A percentile compares a stretch with the other conserved stretches of the same genome.
These are phyloP conservation scores for Ramaria rubella DNA, from an alignment of 768 basidiomycete species.

Conservation along the genomic window DNA sequence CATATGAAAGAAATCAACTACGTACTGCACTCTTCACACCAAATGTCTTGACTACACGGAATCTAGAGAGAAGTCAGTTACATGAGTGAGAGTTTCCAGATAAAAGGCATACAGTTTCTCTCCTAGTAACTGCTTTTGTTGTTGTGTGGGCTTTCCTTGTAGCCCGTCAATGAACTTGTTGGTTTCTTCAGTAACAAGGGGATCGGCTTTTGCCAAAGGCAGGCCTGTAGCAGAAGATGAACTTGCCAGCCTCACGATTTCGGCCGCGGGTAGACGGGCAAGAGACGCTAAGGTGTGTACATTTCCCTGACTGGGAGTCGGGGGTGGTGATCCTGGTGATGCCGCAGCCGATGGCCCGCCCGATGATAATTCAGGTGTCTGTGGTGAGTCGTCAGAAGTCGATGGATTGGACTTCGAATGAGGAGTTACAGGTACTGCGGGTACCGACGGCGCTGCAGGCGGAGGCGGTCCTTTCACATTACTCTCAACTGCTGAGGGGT, in stretches of 20 bases:
- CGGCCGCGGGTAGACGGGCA: conserved; percentile 64
- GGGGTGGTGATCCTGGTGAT: conserved; percentile 40
- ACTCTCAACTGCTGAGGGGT: conserved; percentile 34
- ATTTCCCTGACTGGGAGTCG: conserved; percentile 37
- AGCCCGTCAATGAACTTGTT: conserved; percentile 66
- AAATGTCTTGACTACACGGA: conserved; percentile 59
- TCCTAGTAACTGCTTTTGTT: conserved; percentile 74
- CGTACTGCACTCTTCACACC: conserved; percentile 76
- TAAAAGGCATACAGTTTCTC: conserved; percentile 55
- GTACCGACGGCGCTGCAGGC: too few species aligned
- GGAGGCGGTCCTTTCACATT: too few species aligned
- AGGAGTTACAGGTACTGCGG: conserved; percentile 46
- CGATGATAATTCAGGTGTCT: conserved; percentile 72
- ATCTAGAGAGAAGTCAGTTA: conserved; percentile 27
- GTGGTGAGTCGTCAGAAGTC: conserved; percentile 43
- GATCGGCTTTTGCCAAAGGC: conserved; percentile 64
- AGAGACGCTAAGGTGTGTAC: conserved; percentile 59
- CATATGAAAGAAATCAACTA: conserved; percentile 15
- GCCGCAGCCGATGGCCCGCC: conserved; percentile 66
- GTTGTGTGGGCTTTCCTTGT: conserved; percentile 44
- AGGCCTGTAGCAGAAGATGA: conserved; percentile 43
- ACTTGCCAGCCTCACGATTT: conserved; percentile 63
- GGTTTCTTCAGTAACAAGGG: conserved; percentile 58
- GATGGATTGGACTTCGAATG: conserved; percentile 50
- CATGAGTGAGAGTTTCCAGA: conserved; percentile 12